These are phyloP conservation scores for Funneliformis caledonium DNA, from an alignment of 371 early-diverging fungal species.

Conservation along the genomic window DNA sequence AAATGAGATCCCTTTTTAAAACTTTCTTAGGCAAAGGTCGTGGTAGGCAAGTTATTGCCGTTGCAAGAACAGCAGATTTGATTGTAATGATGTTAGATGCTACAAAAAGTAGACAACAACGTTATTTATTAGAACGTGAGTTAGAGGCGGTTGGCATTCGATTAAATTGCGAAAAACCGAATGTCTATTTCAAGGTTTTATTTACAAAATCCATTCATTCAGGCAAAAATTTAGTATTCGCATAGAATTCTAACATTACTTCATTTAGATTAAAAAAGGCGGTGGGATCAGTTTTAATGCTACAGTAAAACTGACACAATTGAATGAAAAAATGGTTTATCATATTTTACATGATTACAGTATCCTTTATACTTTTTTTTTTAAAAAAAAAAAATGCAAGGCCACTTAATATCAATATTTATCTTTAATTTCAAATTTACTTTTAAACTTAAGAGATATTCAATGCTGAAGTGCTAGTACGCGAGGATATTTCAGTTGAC, in stretches of 20 bases:
- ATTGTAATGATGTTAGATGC: slow-evolving; percentile 99
- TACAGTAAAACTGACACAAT: slow-evolving; percentile 85
- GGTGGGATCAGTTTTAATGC: slow-evolving; percentile 98
- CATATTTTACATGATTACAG: slow-evolving; percentile 97
- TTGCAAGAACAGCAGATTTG: slow-evolving; percentile 97
- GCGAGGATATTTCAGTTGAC: slow-evolving; percentile 97
- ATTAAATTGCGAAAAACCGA: slow-evolving; percentile 90
- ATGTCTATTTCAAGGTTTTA: slow-evolving; percentile 90
- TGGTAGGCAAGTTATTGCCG: slow-evolving; percentile 96
- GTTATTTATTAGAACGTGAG: slow-evolving; percentile 94
- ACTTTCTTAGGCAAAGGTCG: slow-evolving; percentile 81
- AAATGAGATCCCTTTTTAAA: background rate
- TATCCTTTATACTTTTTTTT: slow-evolving; percentile 39
- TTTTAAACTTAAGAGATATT: slow-evolving; percentile 71
- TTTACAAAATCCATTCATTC: background rate
- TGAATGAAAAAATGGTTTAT: slow-evolving; percentile 92
- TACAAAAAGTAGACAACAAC: slow-evolving; percentile 86
- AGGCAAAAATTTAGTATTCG: slow-evolving; percentile 16
- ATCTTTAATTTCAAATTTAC: background rate
- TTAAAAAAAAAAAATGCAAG: background rate
- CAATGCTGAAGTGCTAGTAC: slow-evolving; percentile 98
- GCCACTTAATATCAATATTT: background rate
- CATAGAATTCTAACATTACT: slow-evolving; percentile 34
- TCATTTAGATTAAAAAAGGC: slow-evolving; percentile 83
- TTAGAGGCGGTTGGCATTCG: slow-evolving; percentile 98